Evolutionary conservation across 2,329 filamentous ascomycete genomes (phyloP), one percentile per base, ranked within the genome.

Genomic region (Leptoxyphium fumago): DNA sequence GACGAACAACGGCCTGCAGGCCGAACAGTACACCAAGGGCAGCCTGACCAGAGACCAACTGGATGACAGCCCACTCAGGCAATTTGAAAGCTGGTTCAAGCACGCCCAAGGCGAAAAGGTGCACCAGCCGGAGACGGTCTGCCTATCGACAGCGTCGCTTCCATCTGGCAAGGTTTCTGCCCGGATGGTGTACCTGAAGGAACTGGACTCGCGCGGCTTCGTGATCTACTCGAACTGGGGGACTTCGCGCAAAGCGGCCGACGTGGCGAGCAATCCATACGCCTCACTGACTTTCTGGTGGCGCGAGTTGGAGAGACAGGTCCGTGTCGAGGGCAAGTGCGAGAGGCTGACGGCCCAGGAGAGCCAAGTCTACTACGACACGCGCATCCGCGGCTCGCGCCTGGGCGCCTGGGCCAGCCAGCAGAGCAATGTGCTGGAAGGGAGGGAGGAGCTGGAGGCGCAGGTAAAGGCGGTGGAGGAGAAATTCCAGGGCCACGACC

Each of bases 151-250:
- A 1, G 87, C 88, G 0, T 70, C 73, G 18, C 73, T 96, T 4
- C 89, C 89, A 1, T 83, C 78, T 0, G 91, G 91, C 48, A 80
- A 83, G 40, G 83, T 96, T 15, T 86, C 79, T 40, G 80, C 84
- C 2, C 84, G 91, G 46, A 74, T 86, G 53, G 86, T 98, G 32
- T 98, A 96, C 66, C 74, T 98, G 52, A 98, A 98, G 66, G 91
- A 96, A 69, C 77, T 96, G 18, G 88, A 96, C 63, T 64, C 70
- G 5, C 64, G 62, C 15, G 87, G 88, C 13, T 98, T 93, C 65
- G 86, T 96, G 38, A 72, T 98, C 41, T 98, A 96, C 71, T 83
- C 78, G 58, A 98, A 98, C 64, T 89, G 88, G 69, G 87, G 78
- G 47, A 91, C 84, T 0, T 84, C 78, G 46, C 66, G 73, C 26